Evolutionary conservation across 2,329 filamentous ascomycete genomes (phyloP).

Genomic region (Colletotrichum endophyticum): DNA sequence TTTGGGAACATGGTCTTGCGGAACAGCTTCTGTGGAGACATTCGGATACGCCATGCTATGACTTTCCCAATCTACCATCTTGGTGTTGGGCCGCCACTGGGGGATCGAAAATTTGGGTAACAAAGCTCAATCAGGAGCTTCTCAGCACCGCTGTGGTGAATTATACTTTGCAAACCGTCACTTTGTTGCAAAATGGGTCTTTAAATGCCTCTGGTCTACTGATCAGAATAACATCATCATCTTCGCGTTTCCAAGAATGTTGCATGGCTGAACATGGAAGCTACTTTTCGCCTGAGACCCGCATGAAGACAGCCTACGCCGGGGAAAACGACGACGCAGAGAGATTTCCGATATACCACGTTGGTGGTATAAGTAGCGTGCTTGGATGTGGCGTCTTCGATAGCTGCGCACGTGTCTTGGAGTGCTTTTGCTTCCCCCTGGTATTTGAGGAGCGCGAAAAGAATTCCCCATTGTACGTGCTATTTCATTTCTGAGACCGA

Average conservation of each 20-base stretch:
- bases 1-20: neutral
- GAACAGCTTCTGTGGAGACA: neutral
- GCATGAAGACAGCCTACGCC: too few species aligned
- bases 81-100: neutral
- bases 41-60: fast-evolving
- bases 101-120: too few species aligned
- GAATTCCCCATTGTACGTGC: neutral
- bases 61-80: neutral
- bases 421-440: neutral
- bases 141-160: too few species aligned
- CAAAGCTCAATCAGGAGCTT: too few species aligned
- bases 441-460: neutral
- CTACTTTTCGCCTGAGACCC: too few species aligned
- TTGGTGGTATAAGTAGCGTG: too few species aligned
- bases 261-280: neutral
- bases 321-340: neutral
- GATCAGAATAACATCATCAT: fast-evolving
- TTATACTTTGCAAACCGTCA: neutral
- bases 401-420: too few species aligned
- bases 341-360: neutral
- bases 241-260: fast-evolving
- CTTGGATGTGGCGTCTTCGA: too few species aligned
- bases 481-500: neutral
- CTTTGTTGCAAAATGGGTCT: neutral
- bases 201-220: neutral